Percentiles rank a stretch among this genome's conserved stretches.
Conservation (phyloP, 2,329 filamentous ascomycete genomes). For the Sporothrix inflata region DNA sequence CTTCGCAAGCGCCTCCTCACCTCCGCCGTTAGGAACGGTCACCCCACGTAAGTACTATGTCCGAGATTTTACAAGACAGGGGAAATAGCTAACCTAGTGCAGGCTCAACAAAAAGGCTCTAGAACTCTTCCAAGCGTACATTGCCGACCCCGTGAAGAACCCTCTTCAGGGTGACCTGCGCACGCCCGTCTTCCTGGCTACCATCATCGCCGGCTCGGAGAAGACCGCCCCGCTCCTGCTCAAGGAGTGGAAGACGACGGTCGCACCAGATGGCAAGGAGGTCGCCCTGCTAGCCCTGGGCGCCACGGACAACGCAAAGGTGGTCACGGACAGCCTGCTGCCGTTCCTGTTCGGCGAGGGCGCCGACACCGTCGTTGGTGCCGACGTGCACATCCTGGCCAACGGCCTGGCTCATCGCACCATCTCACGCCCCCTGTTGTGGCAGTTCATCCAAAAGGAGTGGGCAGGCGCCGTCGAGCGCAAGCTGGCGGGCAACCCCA, state of each 20-base stretch:
- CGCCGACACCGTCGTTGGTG: conserved; percentile 71
- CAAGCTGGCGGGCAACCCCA: conserved; percentile 75
- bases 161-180: conserved; percentile 82
- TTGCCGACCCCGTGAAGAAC: conserved; percentile 65
- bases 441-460: conserved; percentile 83
- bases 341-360: conserved; percentile 75
- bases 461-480: conserved; percentile 72
- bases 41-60: conserved; percentile 64
- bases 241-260: conserved; percentile 80
- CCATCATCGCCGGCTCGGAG: conserved; percentile 70
- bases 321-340: conserved; percentile 68
- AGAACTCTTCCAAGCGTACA: conserved; percentile 80
- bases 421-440: conserved; percentile 72
- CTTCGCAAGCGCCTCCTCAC: conserved; percentile 80
- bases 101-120: conserved; percentile 74
- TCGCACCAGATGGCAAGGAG: conserved; percentile 88
- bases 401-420: conserved; percentile 72
- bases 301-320: conserved; percentile 66
- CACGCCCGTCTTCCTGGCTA: conserved; percentile 76
- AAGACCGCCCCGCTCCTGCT: conserved; percentile 74
- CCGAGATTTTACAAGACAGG: neutral
- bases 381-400: conserved; percentile 86
- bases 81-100: conserved; percentile 23
- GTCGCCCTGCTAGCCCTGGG: conserved; percentile 79
- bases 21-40: conserved; percentile 74